These are phyloP conservation scores for Ogataea sp. DNA, from an alignment of 805 yeast genomes.

Conservation along the genomic window DNA sequence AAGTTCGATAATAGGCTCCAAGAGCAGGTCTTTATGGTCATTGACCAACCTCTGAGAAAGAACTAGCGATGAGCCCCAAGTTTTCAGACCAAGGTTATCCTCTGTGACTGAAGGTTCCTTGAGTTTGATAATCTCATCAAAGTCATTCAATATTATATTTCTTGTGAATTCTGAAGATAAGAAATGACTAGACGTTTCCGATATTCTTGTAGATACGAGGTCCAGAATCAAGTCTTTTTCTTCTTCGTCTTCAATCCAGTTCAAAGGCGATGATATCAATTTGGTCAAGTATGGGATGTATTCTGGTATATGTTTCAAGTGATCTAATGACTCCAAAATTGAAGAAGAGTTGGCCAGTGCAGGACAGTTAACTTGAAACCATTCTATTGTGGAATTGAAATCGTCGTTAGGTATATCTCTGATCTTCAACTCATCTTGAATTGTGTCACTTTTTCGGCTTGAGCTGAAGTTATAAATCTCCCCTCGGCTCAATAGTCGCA, in stretches of 20 bases:
- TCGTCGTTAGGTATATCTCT: conserved; percentile 24
- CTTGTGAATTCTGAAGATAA: conserved; percentile 71
- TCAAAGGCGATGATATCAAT: conserved; percentile 39
- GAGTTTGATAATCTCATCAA: conserved; percentile 25
- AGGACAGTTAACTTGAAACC: conserved; percentile 36
- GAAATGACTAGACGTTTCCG: conserved; percentile 79
- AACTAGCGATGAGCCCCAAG: conserved; percentile 90
- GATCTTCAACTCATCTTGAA: conserved; percentile 18
- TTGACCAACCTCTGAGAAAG: conserved; percentile 47
- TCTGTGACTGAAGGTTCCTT: conserved; percentile 81
- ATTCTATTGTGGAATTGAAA: conserved; percentile 26
- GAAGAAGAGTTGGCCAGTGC: conserved; percentile 18
- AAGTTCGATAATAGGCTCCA: conserved; percentile 51
- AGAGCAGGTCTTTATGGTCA: conserved; percentile 9
- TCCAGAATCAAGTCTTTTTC: conserved; percentile 36
- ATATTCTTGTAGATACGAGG: conserved; percentile 54
- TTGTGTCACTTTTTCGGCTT: conserved; percentile 1
- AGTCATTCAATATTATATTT: conserved; percentile 38
- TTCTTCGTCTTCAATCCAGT: conserved; percentile 33
- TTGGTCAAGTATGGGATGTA: conserved; percentile 41
- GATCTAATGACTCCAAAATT: conserved; percentile 21
- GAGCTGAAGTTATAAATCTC: conserved; percentile 43
- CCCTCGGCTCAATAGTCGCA: conserved; percentile 41
- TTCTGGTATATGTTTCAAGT: conserved; percentile 19
- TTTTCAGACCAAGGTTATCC: conserved; percentile 84